Evolutionary conservation across 768 basidiomycete species (phyloP), one percentile per base, ranked within the genome.

Genomic region (Galerina marginata): DNA sequence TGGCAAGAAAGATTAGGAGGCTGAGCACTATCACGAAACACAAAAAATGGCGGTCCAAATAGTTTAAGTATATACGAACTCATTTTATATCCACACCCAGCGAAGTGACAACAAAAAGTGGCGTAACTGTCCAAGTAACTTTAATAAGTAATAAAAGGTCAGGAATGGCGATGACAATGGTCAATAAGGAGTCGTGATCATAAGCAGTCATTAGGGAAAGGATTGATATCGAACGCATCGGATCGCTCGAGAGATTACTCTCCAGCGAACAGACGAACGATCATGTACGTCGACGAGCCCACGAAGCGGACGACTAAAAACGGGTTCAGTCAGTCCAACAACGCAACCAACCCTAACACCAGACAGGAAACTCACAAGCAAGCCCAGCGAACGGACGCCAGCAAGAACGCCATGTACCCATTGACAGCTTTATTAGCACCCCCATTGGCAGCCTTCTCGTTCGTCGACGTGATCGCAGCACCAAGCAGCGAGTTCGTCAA

Each of bases 381-480:
- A 97, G 84, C 11, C 92, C 88, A 5, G 91, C 92, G n/a, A 46
- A 96, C 93, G 1, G 92, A 93, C 75, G 89, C 95, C 56, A 98
- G 74, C 60, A 97, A 79, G 71, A 95, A 93, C 14, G 89, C 85
- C 89, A 96, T 91, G 71, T 96, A 96, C 2, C 92, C 93, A 56
- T 86, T 87, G 3, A 95, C 91, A 29, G 86, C 81, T 1, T 72
- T 72, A 26, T 78, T 77, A 2, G 85, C 84, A 16, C 82, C 77
- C 6, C 63, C 58, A 16, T 72, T 76, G 33, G 81, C 73, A 2
- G 88, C 82, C 33, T 76, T 86, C 23, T 77, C 80, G 10, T 83
- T 85, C 60, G 85, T 77, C 23, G 83, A 73, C 86, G 88, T 81
- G 45, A 96, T 88, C 37, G 81, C 82, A 42, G 92, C 92, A 1